A percentile compares a stretch with the other conserved stretches of the same genome.
Conservation (phyloP, 2,329 filamentous ascomycete genomes). For the Botrytis medusae region DNA sequence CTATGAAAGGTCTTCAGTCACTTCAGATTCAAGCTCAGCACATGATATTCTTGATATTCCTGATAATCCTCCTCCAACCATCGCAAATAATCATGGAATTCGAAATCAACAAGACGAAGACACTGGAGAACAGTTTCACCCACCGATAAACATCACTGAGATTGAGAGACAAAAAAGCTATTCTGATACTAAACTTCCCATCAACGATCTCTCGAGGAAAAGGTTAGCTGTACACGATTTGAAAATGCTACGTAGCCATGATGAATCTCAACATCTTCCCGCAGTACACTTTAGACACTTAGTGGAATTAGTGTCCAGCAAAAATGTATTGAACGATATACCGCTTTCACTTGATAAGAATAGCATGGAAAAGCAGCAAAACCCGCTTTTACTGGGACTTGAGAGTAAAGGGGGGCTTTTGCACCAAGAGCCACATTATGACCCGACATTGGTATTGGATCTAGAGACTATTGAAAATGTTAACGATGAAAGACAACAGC, state of each 20-base stretch:
- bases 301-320: not conserved
- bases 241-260: no score
- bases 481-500: not conserved
- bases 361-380: not conserved
- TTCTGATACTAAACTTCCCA: not conserved
- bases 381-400: conserved; percentile 1
- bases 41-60: not conserved
- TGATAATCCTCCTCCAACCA: not conserved
- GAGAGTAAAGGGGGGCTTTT: no score
- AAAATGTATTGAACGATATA: not conserved
- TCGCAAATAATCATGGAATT: not conserved
- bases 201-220: not conserved
- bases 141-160: not conserved
- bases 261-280: not conserved
- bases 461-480: not conserved
- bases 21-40: conserved; percentile 5
- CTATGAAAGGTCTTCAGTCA: conserved; percentile 15
- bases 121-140: rapidly evolving
- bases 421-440: not conserved
- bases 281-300: not conserved
- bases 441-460: not conserved
- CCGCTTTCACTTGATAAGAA: not conserved
- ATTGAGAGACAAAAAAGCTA: no score
- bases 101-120: not conserved
- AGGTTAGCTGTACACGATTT: not conserved